A percentile compares a stretch with the other conserved stretches of the same genome.
phyloP scores from a whole-genome alignment of 495 filamentous ascomycete species.

The Bathelium albidoporum region DNA sequence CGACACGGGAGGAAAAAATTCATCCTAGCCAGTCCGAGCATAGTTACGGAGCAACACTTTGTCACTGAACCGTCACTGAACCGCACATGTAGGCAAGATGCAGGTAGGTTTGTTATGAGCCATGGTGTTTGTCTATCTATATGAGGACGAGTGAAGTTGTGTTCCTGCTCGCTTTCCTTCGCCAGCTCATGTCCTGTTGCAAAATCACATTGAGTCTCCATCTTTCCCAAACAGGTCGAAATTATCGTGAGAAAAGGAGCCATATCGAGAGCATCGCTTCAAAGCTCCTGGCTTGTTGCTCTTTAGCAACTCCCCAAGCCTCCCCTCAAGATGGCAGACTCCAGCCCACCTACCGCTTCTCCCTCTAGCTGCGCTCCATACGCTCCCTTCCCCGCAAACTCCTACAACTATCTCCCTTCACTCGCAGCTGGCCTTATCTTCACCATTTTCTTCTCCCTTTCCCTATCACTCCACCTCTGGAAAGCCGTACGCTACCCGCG shows the following conservation, averaged over 20 bases:
- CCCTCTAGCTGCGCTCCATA: neutral
- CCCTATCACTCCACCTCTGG: slow-evolving; percentile 36
- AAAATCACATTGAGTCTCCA: too few species aligned
- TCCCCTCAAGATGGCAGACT: neutral
- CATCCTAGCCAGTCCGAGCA: too few species aligned
- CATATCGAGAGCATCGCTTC: too few species aligned
- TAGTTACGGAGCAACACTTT: neutral
- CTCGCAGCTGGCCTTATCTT: slow-evolving; percentile 42
- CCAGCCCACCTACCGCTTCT: neutral
- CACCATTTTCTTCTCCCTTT: slow-evolving; percentile 36
- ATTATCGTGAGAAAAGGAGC: too few species aligned
- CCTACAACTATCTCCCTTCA: slow-evolving; percentile 44
- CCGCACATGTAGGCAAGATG: too few species aligned
- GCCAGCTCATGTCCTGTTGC: too few species aligned
- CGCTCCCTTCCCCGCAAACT: neutral
- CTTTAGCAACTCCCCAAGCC: neutral
- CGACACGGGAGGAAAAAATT: neutral
- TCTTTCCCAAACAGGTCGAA: too few species aligned
- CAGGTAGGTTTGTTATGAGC: neutral
- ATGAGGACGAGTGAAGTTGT: neutral
- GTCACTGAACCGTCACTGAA: too few species aligned
- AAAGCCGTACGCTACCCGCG: slow-evolving; percentile 33
- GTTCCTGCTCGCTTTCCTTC: too few species aligned
- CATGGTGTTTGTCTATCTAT: neutral
- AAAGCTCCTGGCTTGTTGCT: neutral